These are phyloP conservation scores for Didymella glomerata DNA, from an alignment of 2,329 filamentous ascomycete species.

Conservation along the genomic window DNA sequence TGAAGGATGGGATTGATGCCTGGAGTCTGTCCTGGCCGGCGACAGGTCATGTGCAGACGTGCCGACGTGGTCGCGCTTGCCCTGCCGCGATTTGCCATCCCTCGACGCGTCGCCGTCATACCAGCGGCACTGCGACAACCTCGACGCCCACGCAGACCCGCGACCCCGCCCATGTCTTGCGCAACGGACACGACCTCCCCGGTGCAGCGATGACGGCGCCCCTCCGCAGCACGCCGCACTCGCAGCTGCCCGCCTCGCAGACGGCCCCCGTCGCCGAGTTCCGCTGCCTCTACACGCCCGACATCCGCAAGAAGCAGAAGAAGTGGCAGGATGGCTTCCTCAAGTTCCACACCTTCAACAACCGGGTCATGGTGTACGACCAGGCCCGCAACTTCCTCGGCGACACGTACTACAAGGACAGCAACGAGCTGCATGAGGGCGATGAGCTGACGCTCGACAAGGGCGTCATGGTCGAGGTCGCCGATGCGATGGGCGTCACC, in stretches of 20 bases:
- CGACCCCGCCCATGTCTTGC: constrained; percentile 13
- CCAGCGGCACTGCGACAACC: background rate
- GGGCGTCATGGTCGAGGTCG: constrained; percentile 80
- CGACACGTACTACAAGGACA: constrained; percentile 80
- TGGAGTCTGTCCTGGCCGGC: background rate
- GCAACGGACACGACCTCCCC: background rate
- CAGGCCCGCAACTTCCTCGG: constrained; percentile 81
- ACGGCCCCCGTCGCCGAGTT: constrained; percentile 82
- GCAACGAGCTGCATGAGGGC: constrained; percentile 75
- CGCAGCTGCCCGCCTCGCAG: constrained; percentile 60
- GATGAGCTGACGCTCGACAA: constrained; percentile 83
- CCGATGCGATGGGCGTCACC: constrained; percentile 74
- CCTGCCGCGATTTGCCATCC: background rate
- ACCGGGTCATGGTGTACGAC: constrained; percentile 89
- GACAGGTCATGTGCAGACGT: background rate
- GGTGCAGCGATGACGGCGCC: constrained; percentile 39
- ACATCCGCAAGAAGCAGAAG: constrained; percentile 86
- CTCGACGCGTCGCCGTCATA: background rate
- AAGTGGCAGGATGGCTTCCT: constrained; percentile 92
- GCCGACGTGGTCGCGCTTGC: constrained; percentile 11
- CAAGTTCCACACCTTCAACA: constrained; percentile 90
- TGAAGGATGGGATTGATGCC: background rate
- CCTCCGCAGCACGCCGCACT: constrained; percentile 34
- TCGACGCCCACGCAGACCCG: background rate
- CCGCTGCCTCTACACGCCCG: constrained; percentile 85